Percentiles rank a stretch among this genome's conserved stretches.
phyloP scores from a whole-genome alignment of 495 filamentous ascomycete genomes.

The Penicillium manginii region DNA sequence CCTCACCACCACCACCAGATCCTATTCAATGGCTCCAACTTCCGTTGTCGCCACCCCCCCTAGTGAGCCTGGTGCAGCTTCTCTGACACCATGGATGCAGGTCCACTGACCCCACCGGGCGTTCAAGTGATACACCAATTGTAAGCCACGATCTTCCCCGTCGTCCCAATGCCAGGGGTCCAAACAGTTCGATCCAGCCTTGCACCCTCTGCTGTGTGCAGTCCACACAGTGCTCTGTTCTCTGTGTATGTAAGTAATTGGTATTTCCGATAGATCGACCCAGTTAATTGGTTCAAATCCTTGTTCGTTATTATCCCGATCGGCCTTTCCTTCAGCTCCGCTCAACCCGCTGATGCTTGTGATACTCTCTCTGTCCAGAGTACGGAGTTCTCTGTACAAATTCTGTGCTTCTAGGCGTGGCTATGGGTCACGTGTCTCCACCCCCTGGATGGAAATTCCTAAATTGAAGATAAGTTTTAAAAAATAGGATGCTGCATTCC shows the following conservation, averaged over 20 bases:
- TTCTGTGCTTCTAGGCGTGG: no score
- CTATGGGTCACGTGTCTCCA: no score
- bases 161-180: constrained; percentile 12
- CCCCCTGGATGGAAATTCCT: no score
- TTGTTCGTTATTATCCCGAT: neutral
- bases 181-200: constrained; percentile 3
- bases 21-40: no score
- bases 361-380: no score
- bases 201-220: neutral
- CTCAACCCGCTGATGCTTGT: no score
- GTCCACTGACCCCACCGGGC: constrained; percentile 22
- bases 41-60: neutral
- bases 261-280: neutral
- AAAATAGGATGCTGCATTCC: no score
- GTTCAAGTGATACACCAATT: constrained; percentile 18
- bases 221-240: no score
- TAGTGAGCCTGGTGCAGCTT: neutral
- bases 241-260: neutral
- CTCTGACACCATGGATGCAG: constrained; percentile 20
- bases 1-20: no score
- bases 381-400: no score
- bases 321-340: no score
- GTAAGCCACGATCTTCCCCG: neutral
- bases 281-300: neutral
- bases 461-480: no score